Evolutionary conservation across 78 protist species (phyloP).

Genomic region (Isochrysis galbana): DNA sequence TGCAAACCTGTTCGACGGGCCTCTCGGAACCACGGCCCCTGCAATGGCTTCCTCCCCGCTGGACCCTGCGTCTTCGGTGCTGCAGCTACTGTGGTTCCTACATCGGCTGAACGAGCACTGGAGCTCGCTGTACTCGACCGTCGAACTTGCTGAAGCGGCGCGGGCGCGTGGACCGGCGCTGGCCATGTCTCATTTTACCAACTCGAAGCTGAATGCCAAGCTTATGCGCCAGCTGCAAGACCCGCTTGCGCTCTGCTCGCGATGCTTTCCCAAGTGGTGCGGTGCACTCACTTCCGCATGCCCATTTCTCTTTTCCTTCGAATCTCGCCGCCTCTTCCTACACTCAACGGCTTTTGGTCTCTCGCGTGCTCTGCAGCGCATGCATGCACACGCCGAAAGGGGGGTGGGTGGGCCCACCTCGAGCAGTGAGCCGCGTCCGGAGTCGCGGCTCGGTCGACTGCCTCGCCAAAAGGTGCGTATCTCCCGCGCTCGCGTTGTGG

Average conservation of each 20-base stretch:
- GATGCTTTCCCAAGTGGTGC: slow-evolving; percentile 73
- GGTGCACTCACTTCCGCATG: neutral
- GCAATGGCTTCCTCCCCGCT: too few species aligned
- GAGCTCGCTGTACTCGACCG: neutral
- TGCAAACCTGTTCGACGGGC: too few species aligned
- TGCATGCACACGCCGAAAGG: slow-evolving; percentile 6
- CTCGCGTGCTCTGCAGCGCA: slow-evolving; percentile 70
- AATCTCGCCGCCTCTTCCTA: slow-evolving; percentile 55
- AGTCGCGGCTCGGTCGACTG: slow-evolving; percentile 61
- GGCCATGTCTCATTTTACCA: slow-evolving; percentile 31
- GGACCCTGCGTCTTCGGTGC: neutral
- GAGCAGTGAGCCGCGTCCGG: neutral
- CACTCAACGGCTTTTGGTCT: slow-evolving; percentile 73
- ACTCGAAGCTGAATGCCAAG: slow-evolving; percentile 68
- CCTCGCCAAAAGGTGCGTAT: slow-evolving; percentile 77
- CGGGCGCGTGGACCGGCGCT: neutral
- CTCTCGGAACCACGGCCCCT: neutral
- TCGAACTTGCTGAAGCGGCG: neutral
- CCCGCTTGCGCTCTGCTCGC: slow-evolving; percentile 74
- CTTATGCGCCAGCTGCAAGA: slow-evolving; percentile 79
- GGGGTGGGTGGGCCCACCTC: neutral
- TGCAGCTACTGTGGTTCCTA: neutral
- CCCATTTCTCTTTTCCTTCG: slow-evolving; percentile 69
- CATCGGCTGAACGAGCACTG: neutral
- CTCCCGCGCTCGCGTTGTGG: slow-evolving; percentile 37